phyloP scores from a whole-genome alignment of 176 grass and related monocot species.

The Aegilops tauschii region DNA sequence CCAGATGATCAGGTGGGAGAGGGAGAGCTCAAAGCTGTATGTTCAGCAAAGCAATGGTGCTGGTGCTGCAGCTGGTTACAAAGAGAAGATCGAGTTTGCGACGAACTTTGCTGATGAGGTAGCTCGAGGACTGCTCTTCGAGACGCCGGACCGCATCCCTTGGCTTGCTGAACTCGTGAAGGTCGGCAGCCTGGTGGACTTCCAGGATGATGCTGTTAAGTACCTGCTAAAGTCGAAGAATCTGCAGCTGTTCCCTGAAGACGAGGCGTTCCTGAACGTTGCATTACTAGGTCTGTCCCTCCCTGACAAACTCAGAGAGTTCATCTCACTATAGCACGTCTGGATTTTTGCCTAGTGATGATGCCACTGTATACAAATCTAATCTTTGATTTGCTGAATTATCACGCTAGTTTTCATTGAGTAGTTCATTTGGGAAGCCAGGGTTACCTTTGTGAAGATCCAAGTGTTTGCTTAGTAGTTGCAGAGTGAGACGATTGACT shows the following conservation, averaged over 20 bases:
- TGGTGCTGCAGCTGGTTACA: background rate
- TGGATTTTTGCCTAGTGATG: background rate
- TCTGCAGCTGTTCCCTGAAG: slow-evolving; percentile 64
- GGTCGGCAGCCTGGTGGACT: slow-evolving; percentile 52
- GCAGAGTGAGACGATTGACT: too few relatives aligned
- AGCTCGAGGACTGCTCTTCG: slow-evolving; percentile 62
- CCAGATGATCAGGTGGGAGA: slow-evolving; percentile 59
- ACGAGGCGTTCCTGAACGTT: slow-evolving; percentile 48
- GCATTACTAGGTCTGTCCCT: background rate
- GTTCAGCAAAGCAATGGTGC: background rate
- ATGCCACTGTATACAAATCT: background rate
- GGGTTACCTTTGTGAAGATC: too few relatives aligned
- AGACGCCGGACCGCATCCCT: slow-evolving; percentile 39
- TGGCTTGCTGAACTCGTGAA: slow-evolving; percentile 49
- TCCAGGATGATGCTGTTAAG: slow-evolving; percentile 38
- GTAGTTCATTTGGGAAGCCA: background rate
- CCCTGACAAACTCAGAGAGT: background rate
- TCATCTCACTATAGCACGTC: background rate
- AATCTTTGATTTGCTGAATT: background rate
- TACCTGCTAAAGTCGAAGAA: slow-evolving; percentile 68
- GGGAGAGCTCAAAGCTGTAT: slow-evolving; percentile 35
- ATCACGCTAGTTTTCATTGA: background rate
- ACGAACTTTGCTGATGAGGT: slow-evolving; percentile 54
- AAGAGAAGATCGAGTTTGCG: slow-evolving; percentile 44
- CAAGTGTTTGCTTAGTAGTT: background rate